These are phyloP conservation scores for Helicocarpus griseus DNA, from an alignment of 2,329 filamentous ascomycete genomes.

Conservation along the genomic window DNA sequence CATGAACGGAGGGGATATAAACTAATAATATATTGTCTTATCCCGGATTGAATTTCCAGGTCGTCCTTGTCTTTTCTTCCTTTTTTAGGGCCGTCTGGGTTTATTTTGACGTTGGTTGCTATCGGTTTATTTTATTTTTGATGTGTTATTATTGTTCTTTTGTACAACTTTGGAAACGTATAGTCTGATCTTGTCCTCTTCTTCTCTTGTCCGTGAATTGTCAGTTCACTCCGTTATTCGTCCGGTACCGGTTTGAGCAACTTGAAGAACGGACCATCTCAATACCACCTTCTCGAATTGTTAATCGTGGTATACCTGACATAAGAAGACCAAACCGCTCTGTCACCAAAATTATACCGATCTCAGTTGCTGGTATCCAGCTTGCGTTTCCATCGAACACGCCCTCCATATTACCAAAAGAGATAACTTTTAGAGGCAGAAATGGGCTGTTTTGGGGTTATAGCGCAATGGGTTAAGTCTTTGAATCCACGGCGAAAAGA, in stretches of 20 bases:
- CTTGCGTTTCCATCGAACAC: background rate
- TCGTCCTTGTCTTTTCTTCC: background rate
- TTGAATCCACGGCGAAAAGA: constrained; percentile 18
- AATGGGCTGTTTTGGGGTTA: constrained; percentile 25
- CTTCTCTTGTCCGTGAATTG: background rate
- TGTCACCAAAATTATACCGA: background rate
- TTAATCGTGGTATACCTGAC: background rate
- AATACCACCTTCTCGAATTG: background rate
- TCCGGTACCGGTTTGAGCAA: background rate
- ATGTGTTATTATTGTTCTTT: background rate
- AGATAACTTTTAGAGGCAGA: background rate
- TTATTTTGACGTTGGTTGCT: background rate
- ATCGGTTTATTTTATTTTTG: background rate
- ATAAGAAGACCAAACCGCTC: background rate
- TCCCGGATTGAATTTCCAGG: background rate
- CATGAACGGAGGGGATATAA: background rate
- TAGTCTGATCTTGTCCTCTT: background rate
- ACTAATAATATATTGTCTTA: background rate
- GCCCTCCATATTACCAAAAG: background rate
- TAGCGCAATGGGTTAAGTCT: constrained; percentile 25
- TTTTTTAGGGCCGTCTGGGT: background rate
- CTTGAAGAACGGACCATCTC: background rate
- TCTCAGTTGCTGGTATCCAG: background rate
- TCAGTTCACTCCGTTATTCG: background rate
- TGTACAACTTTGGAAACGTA: background rate